A percentile compares a stretch with the other conserved stretches of the same genome.
These are phyloP conservation scores for Sporisorium exsertum DNA, from an alignment of 1,284 basidiomycete genomes.

Conservation along the genomic window DNA sequence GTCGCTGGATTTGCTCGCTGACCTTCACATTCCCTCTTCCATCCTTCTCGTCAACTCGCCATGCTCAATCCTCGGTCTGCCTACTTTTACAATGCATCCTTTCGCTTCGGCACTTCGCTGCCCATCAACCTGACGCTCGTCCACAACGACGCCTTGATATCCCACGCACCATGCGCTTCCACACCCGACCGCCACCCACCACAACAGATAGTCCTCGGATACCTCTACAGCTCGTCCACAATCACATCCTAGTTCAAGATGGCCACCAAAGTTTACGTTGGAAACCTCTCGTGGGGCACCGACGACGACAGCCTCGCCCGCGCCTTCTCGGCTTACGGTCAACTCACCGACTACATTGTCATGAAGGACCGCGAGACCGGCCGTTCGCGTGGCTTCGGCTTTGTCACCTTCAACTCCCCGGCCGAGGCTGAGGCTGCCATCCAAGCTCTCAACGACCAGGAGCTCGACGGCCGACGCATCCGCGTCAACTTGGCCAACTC, in stretches of 20 bases:
- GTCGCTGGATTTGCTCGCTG: not conserved
- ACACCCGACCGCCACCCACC: not conserved
- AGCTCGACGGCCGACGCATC: constrained; percentile 91
- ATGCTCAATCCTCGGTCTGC: not conserved
- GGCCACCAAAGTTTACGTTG: constrained; percentile 69
- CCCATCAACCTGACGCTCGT: not conserved
- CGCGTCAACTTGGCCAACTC: constrained; percentile 93
- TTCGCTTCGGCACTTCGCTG: not conserved
- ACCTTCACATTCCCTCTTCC: not conserved
- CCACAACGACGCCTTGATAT: not conserved
- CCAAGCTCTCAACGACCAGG: constrained; percentile 83
- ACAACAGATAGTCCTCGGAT: constrained; percentile 46
- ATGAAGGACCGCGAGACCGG: constrained; percentile 98
- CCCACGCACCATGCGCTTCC: not conserved
- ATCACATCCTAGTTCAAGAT: constrained; percentile 50
- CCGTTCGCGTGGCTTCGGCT: constrained; percentile 90
- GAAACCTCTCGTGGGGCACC: constrained; percentile 69
- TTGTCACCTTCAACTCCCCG: constrained; percentile 74
- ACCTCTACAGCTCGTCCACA: constrained; percentile 32
- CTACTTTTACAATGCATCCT: not conserved
- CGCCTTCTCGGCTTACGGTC: constrained; percentile 67
- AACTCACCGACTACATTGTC: constrained; percentile 73
- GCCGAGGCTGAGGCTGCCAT: constrained; percentile 86
- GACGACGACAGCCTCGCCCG: constrained; percentile 68
- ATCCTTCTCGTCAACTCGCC: not conserved